Percentiles rank a stretch among this genome's conserved stretches.
Evolutionary conservation across 495 filamentous ascomycete genomes (phyloP).

Genomic region (Articulospora tetracladia): DNA sequence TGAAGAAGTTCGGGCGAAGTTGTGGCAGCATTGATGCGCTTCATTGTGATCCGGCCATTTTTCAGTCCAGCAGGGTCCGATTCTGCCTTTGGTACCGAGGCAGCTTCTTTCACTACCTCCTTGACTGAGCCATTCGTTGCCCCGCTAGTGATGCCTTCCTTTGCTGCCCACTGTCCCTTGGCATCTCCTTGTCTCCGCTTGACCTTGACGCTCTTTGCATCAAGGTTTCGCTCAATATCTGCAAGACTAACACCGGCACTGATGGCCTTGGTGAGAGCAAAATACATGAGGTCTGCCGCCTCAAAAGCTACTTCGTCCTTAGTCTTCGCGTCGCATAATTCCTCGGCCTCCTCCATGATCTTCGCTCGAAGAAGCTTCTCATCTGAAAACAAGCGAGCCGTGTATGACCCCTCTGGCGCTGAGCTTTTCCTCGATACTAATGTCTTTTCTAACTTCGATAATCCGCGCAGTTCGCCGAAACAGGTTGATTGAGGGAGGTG

Average conservation of each 20-base stretch:
- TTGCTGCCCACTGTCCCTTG: conserved; percentile 83
- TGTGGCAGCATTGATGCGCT: conserved; percentile 62
- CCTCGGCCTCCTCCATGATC: conserved; percentile 97
- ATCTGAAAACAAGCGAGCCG: conserved; percentile 86
- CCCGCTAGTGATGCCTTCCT: conserved; percentile 59
- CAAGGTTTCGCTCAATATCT: conserved; percentile 87
- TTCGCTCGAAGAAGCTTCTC: conserved; percentile 86
- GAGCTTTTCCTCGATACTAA: conserved; percentile 71
- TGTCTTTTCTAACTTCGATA: conserved; percentile 82
- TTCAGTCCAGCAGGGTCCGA: conserved; percentile 43
- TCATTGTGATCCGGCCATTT: conserved; percentile 75
- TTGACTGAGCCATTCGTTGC: conserved; percentile 22
- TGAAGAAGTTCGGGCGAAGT: conserved; percentile 57
- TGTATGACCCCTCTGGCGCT: conserved; percentile 89
- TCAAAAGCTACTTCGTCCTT: conserved; percentile 88
- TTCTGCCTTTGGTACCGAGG: conserved; percentile 35
- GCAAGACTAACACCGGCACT: conserved; percentile 76
- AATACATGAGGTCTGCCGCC: conserved; percentile 93
- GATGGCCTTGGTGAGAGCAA: conserved; percentile 85
- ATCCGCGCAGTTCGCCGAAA: conserved; percentile 79
- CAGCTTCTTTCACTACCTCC: conserved; percentile 36
- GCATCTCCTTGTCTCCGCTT: conserved; percentile 89
- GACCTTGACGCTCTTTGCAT: conserved; percentile 91
- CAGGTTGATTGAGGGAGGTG: conserved; percentile 88
- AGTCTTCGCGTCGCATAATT: conserved; percentile 79